Evolutionary conservation across 1,284 basidiomycete genomes (phyloP).

Genomic region (Wallemia ichthyophaga): DNA sequence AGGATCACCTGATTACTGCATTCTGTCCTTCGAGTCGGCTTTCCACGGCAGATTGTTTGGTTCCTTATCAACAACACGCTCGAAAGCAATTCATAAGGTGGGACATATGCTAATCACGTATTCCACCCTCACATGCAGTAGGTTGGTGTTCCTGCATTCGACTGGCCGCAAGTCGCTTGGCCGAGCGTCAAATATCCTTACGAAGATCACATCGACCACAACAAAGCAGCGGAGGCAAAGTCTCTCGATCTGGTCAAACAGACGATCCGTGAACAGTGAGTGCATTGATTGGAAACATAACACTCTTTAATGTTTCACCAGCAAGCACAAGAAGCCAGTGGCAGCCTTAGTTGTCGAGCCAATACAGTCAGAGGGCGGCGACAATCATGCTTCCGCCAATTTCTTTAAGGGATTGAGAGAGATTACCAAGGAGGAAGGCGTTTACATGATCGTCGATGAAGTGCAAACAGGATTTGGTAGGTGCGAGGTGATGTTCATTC

Average conservation of each 20-base stretch:
- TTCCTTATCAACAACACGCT: conserved; percentile 21
- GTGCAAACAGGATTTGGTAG: conserved; percentile 22
- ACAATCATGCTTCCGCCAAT: conserved; percentile 22
- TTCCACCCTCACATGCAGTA: conserved; percentile 3
- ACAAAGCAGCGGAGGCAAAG: conserved; percentile 17
- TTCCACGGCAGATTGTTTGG: conserved; percentile 23
- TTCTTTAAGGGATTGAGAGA: conserved; percentile 22
- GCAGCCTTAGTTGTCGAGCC: conserved; percentile 27
- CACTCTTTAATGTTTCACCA: too few relatives aligned
- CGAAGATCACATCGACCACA: conserved; percentile 16
- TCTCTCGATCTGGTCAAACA: conserved; percentile 16
- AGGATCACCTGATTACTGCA: conserved; percentile 20
- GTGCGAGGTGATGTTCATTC: background rate
- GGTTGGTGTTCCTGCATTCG: conserved; percentile 25
- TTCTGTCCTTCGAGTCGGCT: conserved; percentile 22
- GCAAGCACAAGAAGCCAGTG: conserved; percentile 18
- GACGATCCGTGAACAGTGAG: conserved; percentile 12
- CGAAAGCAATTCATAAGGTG: conserved; percentile 22
- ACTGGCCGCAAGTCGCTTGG: conserved; percentile 24
- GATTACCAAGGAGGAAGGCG: conserved; percentile 20
- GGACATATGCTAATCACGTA: background rate
- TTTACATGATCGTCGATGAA: conserved; percentile 23
- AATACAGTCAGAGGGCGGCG: conserved; percentile 25
- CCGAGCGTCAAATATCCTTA: conserved; percentile 24
- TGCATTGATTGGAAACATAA: too few relatives aligned